Base-by-base conservation (phyloP, 2,329 filamentous ascomycete species). In the Scleromitrula shiraiana region DNA sequence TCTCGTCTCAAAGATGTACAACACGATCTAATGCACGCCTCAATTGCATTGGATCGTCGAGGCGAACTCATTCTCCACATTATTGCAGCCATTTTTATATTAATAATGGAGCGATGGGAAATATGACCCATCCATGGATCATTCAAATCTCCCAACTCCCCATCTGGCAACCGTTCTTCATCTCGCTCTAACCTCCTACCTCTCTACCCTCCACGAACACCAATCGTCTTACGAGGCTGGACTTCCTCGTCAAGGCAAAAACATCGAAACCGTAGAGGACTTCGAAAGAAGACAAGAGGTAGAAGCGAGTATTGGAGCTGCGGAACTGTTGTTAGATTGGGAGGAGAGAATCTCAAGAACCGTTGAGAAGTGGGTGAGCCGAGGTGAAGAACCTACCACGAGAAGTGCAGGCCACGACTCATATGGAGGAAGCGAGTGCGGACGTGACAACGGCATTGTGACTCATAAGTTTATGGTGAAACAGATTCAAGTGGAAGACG, bases 1-100 rank as follows among this genome's bases (percentile, higher is more conserved):
- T 46, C 26, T 40, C 41, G 33, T 46, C 24, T 40, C 30, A 15
- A 33, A 40, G 19, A 46, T 46, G 33, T 40, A 46, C 43, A 46
- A 19, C 43, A 41, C 26, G 20, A 40, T 24, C 19, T n/a, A 26
- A 40, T 36, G 17, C 35, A 40, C 5, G 35, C 35, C 19, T 32
- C 19, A 24, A 33, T 7, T 33, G 30, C 30, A 33, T 33, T 46
- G n/a, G 23, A 38, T 27, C 43, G 17, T 23, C 17, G 19, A 46
- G 17, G 19, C 23, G 33, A 33, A 20, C 26, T 26, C 30, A 14
- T n/a, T 46, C 35, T 30, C 43, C 43, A 46, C 43, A 23, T 37
- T 22, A 9, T 20, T 12, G 30, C 24, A 30, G 29, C 35, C 7
- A 29, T 32, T 45, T 38, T 20, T 29, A 6, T 29, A 37, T 37